These are phyloP conservation scores for Russula emetica DNA, from an alignment of 768 basidiomycete species.

Conservation along the genomic window DNA sequence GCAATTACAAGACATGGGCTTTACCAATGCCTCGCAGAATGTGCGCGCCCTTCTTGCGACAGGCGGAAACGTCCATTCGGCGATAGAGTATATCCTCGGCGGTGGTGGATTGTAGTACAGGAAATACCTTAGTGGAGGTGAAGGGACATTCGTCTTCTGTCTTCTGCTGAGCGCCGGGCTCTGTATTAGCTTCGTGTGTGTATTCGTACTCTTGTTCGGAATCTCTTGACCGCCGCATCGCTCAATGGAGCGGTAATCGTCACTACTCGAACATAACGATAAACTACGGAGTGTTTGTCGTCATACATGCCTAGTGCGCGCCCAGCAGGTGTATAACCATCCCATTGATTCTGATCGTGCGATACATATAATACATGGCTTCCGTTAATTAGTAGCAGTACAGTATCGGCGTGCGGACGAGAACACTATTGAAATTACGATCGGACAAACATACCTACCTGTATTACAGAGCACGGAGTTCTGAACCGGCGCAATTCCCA, in stretches of 20 bases:
- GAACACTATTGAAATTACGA: too few relatives aligned
- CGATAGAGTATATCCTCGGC: conserved; percentile 86
- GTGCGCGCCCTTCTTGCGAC: conserved; percentile 86
- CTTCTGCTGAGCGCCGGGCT: neutral
- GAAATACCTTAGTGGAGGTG: conserved; percentile 6
- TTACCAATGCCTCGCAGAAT: conserved; percentile 85
- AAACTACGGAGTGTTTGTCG: neutral
- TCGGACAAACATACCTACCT: too few relatives aligned
- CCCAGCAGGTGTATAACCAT: too few relatives aligned
- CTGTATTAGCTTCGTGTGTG: conserved; percentile 19
- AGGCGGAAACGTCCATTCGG: conserved; percentile 87
- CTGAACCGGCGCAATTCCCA: too few relatives aligned
- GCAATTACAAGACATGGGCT: conserved; percentile 96
- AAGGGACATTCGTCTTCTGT: neutral
- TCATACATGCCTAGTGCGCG: too few relatives aligned
- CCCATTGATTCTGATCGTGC: too few relatives aligned
- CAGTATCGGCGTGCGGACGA: too few relatives aligned
- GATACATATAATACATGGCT: too few relatives aligned
- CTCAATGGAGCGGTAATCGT: neutral
- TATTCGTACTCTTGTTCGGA: conserved; percentile 3
- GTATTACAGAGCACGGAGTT: too few relatives aligned
- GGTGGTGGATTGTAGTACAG: conserved; percentile 61
- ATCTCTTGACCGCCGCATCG: neutral
- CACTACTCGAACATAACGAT: neutral
- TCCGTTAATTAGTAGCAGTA: too few relatives aligned